Evolutionary conservation across 2,329 filamentous ascomycete genomes (phyloP), one percentile per base, ranked within the genome.

Genomic region (Pseudocercospora vitis): DNA sequence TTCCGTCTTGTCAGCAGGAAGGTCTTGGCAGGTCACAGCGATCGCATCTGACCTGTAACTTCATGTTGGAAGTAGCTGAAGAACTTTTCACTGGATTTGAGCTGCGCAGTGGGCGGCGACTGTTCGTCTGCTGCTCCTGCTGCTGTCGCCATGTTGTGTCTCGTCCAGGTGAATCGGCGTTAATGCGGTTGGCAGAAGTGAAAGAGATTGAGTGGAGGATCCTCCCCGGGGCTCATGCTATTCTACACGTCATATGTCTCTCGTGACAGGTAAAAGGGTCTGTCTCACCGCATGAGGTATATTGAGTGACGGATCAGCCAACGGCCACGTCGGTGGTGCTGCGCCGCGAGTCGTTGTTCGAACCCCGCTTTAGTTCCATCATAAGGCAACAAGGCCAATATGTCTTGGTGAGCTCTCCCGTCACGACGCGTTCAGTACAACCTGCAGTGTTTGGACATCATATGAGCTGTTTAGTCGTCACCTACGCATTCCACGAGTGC

Each of bases 61-160:
- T 88, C 85, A 63, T 85, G 80, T 61, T 89, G 86, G 66, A 96
- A 96, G 68, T 90, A 87, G 63, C 84, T 83, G 70, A 92, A 91
- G 76, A 96, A 96, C 31, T 83, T 83, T 67, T 92, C 86, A 62
- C 91, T 94, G 53, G 83, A 73, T 4, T 67, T 68, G 9, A 60
- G 52, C 40, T 63, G 57, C 11, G 32, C 29, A 9, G 40, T 35
- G 6, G 44, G n/a, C 29, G 50, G 28, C 7, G 50, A 23, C 18
- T 47, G 40, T 21, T 49, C 33, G 4, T 51, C 56, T 7, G 21
- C 33, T 11, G 44, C 7, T 19, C 32, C 47, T 33, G 52, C 18
- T 9, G 32, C 37, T 14, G 57, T 39, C 26, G 57, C 46, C 6
- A 11, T 29, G 58, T 60, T 21, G 16, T 40, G 37, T 40, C 12